These are phyloP conservation scores for Collariella sp. DNA, from an alignment of 495 filamentous ascomycete species.

Conservation along the genomic window DNA sequence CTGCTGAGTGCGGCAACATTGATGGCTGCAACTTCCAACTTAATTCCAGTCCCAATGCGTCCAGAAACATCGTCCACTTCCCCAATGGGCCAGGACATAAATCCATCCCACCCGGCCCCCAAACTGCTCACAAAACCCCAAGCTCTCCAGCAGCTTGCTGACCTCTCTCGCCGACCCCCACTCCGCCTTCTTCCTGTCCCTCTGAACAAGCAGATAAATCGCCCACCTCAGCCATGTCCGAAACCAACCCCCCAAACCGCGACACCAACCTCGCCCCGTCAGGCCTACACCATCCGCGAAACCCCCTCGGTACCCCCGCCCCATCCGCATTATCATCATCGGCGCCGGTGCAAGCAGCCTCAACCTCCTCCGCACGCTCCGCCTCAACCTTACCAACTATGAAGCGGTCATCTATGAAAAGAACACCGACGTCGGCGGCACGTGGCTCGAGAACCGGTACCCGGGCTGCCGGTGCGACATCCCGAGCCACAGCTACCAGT, in stretches of 20 bases:
- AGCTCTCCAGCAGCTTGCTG: neutral
- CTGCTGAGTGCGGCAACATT: neutral
- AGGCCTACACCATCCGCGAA: slow-evolving; percentile 31
- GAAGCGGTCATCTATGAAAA: slow-evolving; percentile 69
- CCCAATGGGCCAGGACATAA: neutral
- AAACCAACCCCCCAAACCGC: slow-evolving; percentile 3
- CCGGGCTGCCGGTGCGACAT: slow-evolving; percentile 49
- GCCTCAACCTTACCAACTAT: slow-evolving; percentile 35
- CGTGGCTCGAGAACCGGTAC: slow-evolving; percentile 53
- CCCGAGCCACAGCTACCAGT: slow-evolving; percentile 48
- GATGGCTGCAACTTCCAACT: neutral
- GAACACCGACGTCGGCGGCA: slow-evolving; percentile 57
- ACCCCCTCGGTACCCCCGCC: slow-evolving; percentile 36
- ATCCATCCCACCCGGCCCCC: neutral
- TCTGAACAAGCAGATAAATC: slow-evolving; percentile 11
- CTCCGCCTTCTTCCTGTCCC: slow-evolving; percentile 1
- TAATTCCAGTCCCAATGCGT: neutral
- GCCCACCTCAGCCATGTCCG: slow-evolving; percentile 4
- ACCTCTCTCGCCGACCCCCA: neutral
- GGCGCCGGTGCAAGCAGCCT: slow-evolving; percentile 44
- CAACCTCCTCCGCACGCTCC: slow-evolving; percentile 39
- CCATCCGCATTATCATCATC: slow-evolving; percentile 41
- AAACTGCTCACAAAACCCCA: neutral
- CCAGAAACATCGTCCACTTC: neutral
- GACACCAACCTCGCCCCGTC: slow-evolving; percentile 5